Evolutionary conservation across 345 rosid genomes (phyloP), one percentile per base, ranked within the genome.

Genomic region (Excoecaria cochinchinensis): DNA sequence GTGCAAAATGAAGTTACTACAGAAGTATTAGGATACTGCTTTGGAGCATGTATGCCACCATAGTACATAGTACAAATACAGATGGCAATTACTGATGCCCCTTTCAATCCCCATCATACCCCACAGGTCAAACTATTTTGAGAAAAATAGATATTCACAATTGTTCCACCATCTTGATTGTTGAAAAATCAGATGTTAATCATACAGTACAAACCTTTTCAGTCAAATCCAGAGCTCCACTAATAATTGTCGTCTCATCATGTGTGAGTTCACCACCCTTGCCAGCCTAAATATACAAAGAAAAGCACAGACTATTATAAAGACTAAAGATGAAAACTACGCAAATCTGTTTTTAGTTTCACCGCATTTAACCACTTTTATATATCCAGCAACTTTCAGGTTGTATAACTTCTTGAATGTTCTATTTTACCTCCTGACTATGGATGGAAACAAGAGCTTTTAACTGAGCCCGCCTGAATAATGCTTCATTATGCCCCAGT

Each of bases 251-350:
- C 67, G 96, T 87, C 88, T 95, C 98, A 76, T 95, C 99, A 75
- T 90, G 99, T 16, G 98, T 91, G 75, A 95, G 94, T 80, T 95
- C 99, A 76, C 99, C 99, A 12, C 99, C 99, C 78, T 89, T 91
- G 60, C 98, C 99, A 79, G 99, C 99, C 99, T 93, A 79, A 65
- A 79, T 73, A 74, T 69, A 56, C 74, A 59, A 77, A 58, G 73
- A 86, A 71, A 55, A 61, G 50, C 57, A 84, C 51, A 77, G 74
- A 68, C 83, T 47, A 11, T 19, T 46, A 77, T 79, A 77, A 75
- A 74, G 78, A 72, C 76, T 72, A 77, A 51, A 77, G 69, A 72
- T 52, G 60, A 61, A 64, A 73, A 61, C 14, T 14, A 31, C n/a
- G 25, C 8, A 22, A 76, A 72, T 63, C 16, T 11, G 51, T 65